These are phyloP conservation scores for Aplosporella prunicola DNA, from an alignment of 2,329 filamentous ascomycete species.

Conservation along the genomic window DNA sequence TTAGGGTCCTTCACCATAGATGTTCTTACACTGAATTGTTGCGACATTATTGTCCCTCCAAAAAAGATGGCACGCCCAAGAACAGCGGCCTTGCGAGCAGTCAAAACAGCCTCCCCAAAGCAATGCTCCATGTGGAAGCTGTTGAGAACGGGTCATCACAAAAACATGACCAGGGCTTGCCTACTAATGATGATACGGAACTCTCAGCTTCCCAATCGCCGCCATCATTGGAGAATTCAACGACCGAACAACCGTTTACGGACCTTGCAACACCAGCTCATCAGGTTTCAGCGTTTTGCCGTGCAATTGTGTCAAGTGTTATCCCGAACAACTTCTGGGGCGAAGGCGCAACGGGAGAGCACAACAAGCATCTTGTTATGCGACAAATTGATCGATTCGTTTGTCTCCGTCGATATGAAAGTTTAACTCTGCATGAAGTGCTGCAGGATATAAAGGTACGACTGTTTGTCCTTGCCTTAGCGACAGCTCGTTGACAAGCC, in stretches of 20 bases:
- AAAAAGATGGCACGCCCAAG: neutral
- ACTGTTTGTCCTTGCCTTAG: neutral
- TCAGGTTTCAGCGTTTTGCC: constrained; percentile 78
- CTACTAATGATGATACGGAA: too few relatives aligned
- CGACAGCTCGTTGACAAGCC: constrained; percentile 14
- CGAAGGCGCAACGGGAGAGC: constrained; percentile 36
- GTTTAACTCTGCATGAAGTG: constrained; percentile 66
- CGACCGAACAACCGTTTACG: too few relatives aligned
- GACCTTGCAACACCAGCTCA: constrained; percentile 57
- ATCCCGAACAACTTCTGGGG: constrained; percentile 74
- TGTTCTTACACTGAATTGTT: constrained; percentile 77
- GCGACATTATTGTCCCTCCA: constrained; percentile 58
- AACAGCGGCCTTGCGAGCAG: too few relatives aligned
- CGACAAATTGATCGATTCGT: constrained; percentile 70
- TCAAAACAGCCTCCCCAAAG: too few relatives aligned
- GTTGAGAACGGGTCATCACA: too few relatives aligned
- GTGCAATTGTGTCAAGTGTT: constrained; percentile 60
- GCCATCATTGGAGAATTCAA: too few relatives aligned
- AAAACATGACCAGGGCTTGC: too few relatives aligned
- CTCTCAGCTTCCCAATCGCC: too few relatives aligned
- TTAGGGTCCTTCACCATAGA: constrained; percentile 61
- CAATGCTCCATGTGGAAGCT: too few relatives aligned
- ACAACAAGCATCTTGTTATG: constrained; percentile 56
- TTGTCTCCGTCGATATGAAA: constrained; percentile 69
- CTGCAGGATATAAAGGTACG: constrained; percentile 64